A percentile compares a stretch with the other conserved stretches of the same genome.
Evolutionary conservation across 1,284 basidiomycete species (phyloP).

Genomic region (Termitomyces sp.): DNA sequence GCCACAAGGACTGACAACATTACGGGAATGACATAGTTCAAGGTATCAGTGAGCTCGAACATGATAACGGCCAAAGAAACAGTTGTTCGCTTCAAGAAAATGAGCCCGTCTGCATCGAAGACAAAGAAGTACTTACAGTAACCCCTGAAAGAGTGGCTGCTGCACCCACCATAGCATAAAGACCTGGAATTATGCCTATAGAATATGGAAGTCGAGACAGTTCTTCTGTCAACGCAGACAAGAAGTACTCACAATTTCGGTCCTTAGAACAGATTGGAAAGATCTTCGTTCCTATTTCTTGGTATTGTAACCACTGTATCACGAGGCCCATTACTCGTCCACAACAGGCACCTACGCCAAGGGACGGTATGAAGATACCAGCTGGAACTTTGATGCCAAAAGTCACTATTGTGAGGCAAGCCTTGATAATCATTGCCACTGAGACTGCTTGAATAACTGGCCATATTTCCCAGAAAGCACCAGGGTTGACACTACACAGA

Average conservation of each 20-base stretch:
- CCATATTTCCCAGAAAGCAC: slow-evolving; percentile 52
- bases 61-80: slow-evolving; percentile 96
- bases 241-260: slow-evolving; percentile 46
- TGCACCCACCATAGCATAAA: slow-evolving; percentile 92
- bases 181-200: slow-evolving; percentile 66
- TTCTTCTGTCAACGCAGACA: neutral
- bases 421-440: slow-evolving; percentile 79
- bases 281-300: slow-evolving; percentile 55
- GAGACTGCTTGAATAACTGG: slow-evolving; percentile 66
- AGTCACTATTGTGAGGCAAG: slow-evolving; percentile 81
- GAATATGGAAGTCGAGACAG: neutral
- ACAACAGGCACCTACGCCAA: slow-evolving; percentile 95
- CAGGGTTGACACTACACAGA: slow-evolving; percentile 68
- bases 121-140: slow-evolving; percentile 46
- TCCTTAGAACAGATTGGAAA: slow-evolving; percentile 68
- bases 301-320: slow-evolving; percentile 76
- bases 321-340: slow-evolving; percentile 85
- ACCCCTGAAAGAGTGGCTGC: slow-evolving; percentile 87
- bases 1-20: slow-evolving; percentile 90
- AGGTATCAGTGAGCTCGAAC: slow-evolving; percentile 92
- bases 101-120: neutral
- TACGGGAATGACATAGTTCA: slow-evolving; percentile 93
- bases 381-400: slow-evolving; percentile 94
- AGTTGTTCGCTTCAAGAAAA: slow-evolving; percentile 59
- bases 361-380: slow-evolving; percentile 95